Evolutionary conservation across 1,139 yeast genomes (phyloP), one percentile per base, ranked within the genome.

Genomic region (Pichia sp.): DNA sequence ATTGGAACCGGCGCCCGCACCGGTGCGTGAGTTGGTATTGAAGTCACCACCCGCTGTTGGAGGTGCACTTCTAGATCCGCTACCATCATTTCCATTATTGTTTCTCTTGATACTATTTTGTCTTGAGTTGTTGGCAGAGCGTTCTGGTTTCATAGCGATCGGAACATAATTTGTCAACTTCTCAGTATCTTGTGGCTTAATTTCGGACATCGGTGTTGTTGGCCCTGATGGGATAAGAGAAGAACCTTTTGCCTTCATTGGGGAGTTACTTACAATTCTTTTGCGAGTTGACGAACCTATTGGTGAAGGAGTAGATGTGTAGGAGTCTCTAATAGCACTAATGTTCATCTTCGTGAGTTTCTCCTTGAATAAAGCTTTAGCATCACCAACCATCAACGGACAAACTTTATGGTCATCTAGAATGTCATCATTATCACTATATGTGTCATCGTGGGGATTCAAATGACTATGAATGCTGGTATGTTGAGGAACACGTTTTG

Each of bases 361-460:
- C 37, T 56, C 61, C 27, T 56, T 53, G 42, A 54, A 56, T 22
- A 56, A 33, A 7, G 55, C 55, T 31, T 58, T 49, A 5, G 59
- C 62, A 41, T 62, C 67, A 27, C 65, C 64, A 27, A 62, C 55
- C 66, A 63, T 63, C 40, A 63, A 41, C 1, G 67, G 67, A 37
- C 66, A 63, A 8, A 62, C 64, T 37, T 59, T 60, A 1, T 55
- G 55, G 26, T 58, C 60, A 20, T 54, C 55, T 19, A 30, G 15
- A 11, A 47, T 40, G 13, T 51, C 56, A 33, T 48, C 57, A 22
- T 42, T 49, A 27, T 48, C 55, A 19, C 40, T 41, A 3, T 45
- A 21, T 6, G 10, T 5, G 26, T 24, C n/a, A n/a, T n/a, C n/a
- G n/a, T n/a, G n/a, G n/a, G n/a, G n/a, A n/a, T n/a, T n/a, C n/a